Base-by-base conservation (phyloP, 2,329 filamentous ascomycete species). In the Xylariaceae sp. region DNA sequence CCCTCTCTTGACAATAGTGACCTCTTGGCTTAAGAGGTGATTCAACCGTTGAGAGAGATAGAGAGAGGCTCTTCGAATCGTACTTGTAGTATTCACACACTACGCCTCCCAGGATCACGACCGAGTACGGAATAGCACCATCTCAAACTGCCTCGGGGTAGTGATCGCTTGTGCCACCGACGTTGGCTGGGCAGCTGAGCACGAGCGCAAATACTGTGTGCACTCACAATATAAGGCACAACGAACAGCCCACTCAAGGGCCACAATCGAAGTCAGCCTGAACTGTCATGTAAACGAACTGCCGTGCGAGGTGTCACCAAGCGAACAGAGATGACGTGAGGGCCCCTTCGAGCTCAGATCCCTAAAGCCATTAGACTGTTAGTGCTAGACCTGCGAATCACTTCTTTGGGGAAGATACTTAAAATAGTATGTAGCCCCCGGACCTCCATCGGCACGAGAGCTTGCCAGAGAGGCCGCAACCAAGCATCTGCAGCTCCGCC, bases 251-350 rank as follows among this genome's bases (percentile, higher is more conserved):
- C 62, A 64, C 53, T 39, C 45, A 52, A 57, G 53, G 54, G 17
- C 13, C 10, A 45, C 3, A 3, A 15, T 45, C 42, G n/a, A 13
- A n/a, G 13, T 15, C 42, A n/a, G 13, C 42, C 10, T 42, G 37
- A n/a, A 11, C 42, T 45, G 5, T 15, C n/a, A 45, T 45, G 42
- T 11, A n/a, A 45, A 45, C 42, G 42, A 45, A 45, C 42, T 45
- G n/a, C 42, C 42, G 10, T 45, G 13, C 42, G 5, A n/a, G 11
- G 42, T 15, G 11, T 51, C 23, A 13, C 60, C 42, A 53, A 62
- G 57, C 55, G 60, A 57, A 56, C 62, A 56, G 62, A 64, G 57
- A 64, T 64, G 62, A 64, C 62, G 62, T 64, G 62, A 64, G 49
- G 49, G 5, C 10, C 34, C 23, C 18, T 23, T 51, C 23, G 37